Evolutionary conservation across 2,329 filamentous ascomycete genomes (phyloP).

Genomic region (Chrysoporthe puriensis): DNA sequence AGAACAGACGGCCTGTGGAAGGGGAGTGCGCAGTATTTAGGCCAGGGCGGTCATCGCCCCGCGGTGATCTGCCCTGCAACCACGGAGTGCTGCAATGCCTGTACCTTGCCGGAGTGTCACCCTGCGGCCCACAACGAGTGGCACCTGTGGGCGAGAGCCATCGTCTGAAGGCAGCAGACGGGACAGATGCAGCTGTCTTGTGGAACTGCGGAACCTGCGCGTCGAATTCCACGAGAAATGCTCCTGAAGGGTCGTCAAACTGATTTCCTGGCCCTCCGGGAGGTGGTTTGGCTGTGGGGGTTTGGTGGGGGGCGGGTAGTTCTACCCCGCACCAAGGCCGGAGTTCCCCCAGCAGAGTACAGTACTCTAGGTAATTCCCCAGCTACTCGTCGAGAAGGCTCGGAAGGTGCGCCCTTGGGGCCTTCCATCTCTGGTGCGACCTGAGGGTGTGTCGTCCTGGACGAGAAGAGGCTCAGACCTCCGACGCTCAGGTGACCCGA

Average conservation of each 20-base stretch:
- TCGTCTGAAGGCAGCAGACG: not conserved
- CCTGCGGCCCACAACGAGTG: not conserved
- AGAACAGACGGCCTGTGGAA: not conserved
- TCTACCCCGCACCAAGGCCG: not conserved
- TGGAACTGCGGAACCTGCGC: not conserved
- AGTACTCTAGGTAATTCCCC: too few relatives aligned
- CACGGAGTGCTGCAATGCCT: not conserved
- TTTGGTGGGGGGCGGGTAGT: not conserved
- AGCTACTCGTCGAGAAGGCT: too few relatives aligned
- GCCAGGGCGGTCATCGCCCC: slow-evolving; percentile 6
- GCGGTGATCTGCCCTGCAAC: slow-evolving; percentile 14
- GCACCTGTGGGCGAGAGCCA: not conserved
- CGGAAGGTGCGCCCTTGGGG: too few relatives aligned
- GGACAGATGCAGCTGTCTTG: not conserved
- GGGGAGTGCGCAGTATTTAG: not conserved
- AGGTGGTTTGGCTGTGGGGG: not conserved
- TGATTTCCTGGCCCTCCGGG: not conserved
- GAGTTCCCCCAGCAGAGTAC: too few relatives aligned
- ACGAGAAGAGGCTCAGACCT: too few relatives aligned
- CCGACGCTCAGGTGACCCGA: too few relatives aligned
- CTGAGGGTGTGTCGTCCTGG: too few relatives aligned
- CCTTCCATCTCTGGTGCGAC: too few relatives aligned
- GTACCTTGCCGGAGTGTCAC: slow-evolving; percentile 1
- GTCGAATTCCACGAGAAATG: not conserved
- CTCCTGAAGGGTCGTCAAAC: not conserved